Percentiles rank a stretch among this genome's conserved stretches.
phyloP scores from a whole-genome alignment of 768 basidiomycete species.

The Mycena alexandri region DNA sequence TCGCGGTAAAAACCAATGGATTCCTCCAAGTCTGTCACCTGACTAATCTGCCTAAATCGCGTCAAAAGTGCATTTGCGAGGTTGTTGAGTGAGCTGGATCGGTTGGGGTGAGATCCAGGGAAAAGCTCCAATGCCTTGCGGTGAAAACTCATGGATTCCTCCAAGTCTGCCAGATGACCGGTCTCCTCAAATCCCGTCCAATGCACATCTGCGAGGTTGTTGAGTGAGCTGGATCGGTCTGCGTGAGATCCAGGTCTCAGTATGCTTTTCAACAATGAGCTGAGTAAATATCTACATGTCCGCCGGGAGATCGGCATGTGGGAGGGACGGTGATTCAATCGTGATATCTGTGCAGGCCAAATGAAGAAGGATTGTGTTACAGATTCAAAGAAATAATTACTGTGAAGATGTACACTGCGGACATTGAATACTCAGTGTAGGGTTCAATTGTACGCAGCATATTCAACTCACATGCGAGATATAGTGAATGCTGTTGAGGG shows the following conservation, averaged over 20 bases:
- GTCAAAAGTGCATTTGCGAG: constrained; percentile 4
- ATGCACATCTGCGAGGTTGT: constrained; percentile 1
- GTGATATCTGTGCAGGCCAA: no score
- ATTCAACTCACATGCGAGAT: constrained; percentile 18
- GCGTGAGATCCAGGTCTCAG: no score
- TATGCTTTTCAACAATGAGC: no score
- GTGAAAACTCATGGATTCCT: constrained; percentile 11
- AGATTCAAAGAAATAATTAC: no score
- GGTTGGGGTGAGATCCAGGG: constrained; percentile 5
- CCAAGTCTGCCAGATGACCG: constrained; percentile 15
- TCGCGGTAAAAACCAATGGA: constrained; percentile 19
- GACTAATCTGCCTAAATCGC: neutral
- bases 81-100: constrained; percentile 9
- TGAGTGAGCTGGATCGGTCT: no score
- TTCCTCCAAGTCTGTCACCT: constrained; percentile 11
- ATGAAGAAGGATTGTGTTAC: no score
- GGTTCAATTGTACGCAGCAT: no score
- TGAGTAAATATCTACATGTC: no score
- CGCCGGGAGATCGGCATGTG: no score
- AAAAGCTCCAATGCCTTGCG: neutral
- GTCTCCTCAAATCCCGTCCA: constrained; percentile 9
- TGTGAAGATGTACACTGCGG: no score
- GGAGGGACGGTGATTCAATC: no score
- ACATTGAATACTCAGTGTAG: no score
- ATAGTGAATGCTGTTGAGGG: constrained; percentile 19